Evolutionary conservation across 768 basidiomycete species (phyloP).

Genomic region (Podaxis mareebaensis): DNA sequence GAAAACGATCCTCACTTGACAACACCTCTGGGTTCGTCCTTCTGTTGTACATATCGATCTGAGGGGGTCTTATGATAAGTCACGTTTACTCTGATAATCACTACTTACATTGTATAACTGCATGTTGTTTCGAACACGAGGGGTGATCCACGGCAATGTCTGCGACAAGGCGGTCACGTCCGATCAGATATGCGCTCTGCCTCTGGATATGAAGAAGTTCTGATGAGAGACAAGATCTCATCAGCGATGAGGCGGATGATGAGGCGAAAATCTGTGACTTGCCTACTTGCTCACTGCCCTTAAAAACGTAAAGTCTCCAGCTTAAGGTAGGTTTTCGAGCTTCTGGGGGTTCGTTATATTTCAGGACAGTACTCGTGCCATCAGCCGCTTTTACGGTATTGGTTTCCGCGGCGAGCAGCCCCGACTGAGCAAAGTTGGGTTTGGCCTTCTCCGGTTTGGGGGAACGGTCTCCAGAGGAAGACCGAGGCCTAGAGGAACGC

Average conservation of each 20-base stretch:
- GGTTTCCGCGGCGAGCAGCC: conserved; percentile 92
- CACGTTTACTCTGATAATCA: conserved; percentile 6
- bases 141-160: conserved; percentile 93
- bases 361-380: conserved; percentile 82
- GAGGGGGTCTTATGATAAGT: conserved; percentile 16
- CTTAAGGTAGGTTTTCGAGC: conserved; percentile 87
- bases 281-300: conserved; percentile 92
- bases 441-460: conserved; percentile 54
- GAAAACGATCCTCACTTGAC: conserved; percentile 67
- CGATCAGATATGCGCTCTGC: conserved; percentile 94
- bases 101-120: conserved; percentile 85
- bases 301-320: conserved; percentile 98
- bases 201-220: conserved; percentile 90
- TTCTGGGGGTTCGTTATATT: conserved; percentile 99
- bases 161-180: conserved; percentile 83
- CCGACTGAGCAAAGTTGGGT: conserved; percentile 88
- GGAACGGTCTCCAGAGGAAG: conserved; percentile 36
- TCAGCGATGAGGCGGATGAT: background rate
- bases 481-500: conserved; percentile 41
- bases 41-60: conserved; percentile 85
- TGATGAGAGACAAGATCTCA: conserved; percentile 29
- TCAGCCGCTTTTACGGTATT: conserved; percentile 81
- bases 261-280: conserved; percentile 30
- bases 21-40: conserved; percentile 82
- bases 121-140: conserved; percentile 98